Percentiles rank a stretch among this genome's conserved stretches.
phyloP scores from a whole-genome alignment of 2,329 filamentous ascomycete species.

The Ophiostoma tasmaniense region DNA sequence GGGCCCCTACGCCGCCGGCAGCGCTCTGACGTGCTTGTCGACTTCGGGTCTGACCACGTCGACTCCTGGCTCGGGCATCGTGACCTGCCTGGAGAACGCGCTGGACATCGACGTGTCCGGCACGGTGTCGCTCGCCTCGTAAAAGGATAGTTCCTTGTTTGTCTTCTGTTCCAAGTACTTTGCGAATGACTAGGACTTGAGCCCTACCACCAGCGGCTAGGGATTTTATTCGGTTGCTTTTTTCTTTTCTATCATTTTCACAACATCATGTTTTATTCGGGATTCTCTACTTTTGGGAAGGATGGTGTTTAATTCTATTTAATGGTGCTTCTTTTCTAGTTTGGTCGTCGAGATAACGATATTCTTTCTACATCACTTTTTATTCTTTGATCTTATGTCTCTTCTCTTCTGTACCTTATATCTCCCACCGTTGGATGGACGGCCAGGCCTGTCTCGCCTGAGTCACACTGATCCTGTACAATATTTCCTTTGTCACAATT shows the following conservation, averaged over 20 bases:
- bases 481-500: background rate
- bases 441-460: background rate
- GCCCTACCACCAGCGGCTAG: background rate
- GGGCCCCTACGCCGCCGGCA: slow-evolving; percentile 16
- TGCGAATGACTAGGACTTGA: background rate
- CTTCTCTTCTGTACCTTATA: background rate
- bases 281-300: background rate
- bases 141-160: background rate
- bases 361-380: background rate
- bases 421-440: background rate
- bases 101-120: slow-evolving; percentile 4
- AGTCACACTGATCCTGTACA: background rate
- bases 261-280: background rate
- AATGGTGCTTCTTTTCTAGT: background rate
- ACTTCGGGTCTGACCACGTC: slow-evolving; percentile 3
- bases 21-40: slow-evolving; percentile 13
- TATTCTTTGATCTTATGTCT: background rate
- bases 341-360: background rate
- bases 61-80: slow-evolving; percentile 13
- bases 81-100: slow-evolving; percentile 15
- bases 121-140: background rate
- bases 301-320: background rate
- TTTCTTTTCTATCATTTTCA: background rate
- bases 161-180: background rate
- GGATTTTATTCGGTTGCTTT: background rate